Evolutionary conservation across 2,329 filamentous ascomycete genomes (phyloP), one percentile per base, ranked within the genome.

Genomic region (Pestalotiopsis sp.): DNA sequence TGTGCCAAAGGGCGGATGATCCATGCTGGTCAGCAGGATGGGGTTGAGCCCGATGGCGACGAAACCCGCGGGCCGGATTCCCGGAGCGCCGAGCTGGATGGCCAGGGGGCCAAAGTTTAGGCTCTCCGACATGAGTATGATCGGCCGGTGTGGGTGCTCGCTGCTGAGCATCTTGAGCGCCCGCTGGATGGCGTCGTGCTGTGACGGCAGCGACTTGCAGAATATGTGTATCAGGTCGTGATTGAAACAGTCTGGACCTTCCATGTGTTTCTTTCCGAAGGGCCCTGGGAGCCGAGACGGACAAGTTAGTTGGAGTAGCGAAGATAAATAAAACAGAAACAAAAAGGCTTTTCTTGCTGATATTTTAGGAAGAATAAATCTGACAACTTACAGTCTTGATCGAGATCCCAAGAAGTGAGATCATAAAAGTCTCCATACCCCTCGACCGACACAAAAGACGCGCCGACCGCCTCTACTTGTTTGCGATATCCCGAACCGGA

Each of bases 1-100:
- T 1, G 75, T 69, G 1, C 77, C 74, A 36, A 77, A 75, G 0
- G 78, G 78, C 2, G 76, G 75, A 3, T 73, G 74, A 67, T 81
- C 78, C 52, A 75, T 71, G 63, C 78, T 80, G 4, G 72, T 70
- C 6, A 81, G 67, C 2, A 79, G 76, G 27, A 77, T 71, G 3
- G 78, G 70, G 27, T 76, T 77, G 20, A 81, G 73, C 2, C 76
- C 78, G 13, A 82, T 76, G 7, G 52, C 49, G 2, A 68, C 41
- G n/a, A 49, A 64, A 0, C 66, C 66, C 17, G 64, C n/a, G 25
- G 66, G 66, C 11, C 61, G 61, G 45, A 68, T 31, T 1, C 66
- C 66, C 31, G 66, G 66, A 5, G 66, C 66, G 49, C 66, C 66
- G 6, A 68, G 36, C 11, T 36, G 4, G 2, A 64, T 68, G 13